Percentiles rank a stretch among this genome's conserved stretches.
Evolutionary conservation across 768 basidiomycete species (phyloP).

Genomic region (Macrolepiota albuminosa): DNA sequence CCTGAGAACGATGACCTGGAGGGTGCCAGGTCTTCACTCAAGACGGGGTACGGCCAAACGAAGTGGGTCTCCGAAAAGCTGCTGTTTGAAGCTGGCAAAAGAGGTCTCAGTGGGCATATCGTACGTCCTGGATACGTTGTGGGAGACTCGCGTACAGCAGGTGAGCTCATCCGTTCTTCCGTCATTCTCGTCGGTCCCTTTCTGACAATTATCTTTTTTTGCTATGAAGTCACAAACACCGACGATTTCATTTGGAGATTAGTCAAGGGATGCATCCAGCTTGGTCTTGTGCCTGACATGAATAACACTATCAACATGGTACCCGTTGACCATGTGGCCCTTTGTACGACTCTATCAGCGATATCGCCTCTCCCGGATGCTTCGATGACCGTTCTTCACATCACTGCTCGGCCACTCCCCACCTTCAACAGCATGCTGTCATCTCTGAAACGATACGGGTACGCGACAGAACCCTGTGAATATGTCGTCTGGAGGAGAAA

Average conservation of each 20-base stretch:
- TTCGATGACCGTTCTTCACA: conserved; percentile 64
- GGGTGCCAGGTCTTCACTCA: conserved; percentile 67
- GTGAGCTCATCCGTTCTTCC: conserved; percentile 36
- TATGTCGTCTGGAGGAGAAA: conserved; percentile 90
- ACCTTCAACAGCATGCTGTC: conserved; percentile 87
- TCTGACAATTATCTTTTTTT: not conserved
- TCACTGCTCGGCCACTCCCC: conserved; percentile 81
- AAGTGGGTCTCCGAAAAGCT: conserved; percentile 99
- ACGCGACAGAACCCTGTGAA: conserved; percentile 70
- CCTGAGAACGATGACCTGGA: conserved; percentile 88
- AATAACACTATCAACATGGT: conserved; percentile 99
- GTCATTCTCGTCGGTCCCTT: not conserved
- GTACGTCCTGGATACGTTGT: conserved; percentile 95
- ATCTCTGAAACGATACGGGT: conserved; percentile 75
- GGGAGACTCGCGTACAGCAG: conserved; percentile 84
- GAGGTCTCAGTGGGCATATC: conserved; percentile 82
- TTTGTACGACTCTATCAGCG: conserved; percentile 70
- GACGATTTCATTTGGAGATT: conserved; percentile 99
- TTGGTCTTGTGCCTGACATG: conserved; percentile 95
- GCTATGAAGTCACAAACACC: conserved; percentile 82
- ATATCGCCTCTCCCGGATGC: conserved; percentile 49
- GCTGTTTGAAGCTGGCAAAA: conserved; percentile 82
- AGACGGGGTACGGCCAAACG: conserved; percentile 93
- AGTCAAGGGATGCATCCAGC: conserved; percentile 97
- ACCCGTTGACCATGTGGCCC: conserved; percentile 94